Base-by-base conservation (phyloP, 495 filamentous ascomycete species). In the Aspergillus ostianus region DNA sequence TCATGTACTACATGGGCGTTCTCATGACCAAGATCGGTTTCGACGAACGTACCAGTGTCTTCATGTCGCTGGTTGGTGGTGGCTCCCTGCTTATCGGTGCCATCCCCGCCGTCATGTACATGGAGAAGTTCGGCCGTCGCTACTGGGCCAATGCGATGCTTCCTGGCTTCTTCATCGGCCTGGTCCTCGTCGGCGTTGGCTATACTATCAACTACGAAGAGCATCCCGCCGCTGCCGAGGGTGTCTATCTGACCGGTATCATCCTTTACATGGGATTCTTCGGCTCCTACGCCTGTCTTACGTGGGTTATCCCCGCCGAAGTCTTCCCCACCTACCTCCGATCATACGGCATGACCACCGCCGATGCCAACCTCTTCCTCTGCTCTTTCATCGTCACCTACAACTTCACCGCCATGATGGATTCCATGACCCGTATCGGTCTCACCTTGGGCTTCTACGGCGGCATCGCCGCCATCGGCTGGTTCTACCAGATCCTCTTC, bases 31-130 rank as follows among this genome's bases (percentile, higher is more conserved):
- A 79, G 59, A 82, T 85, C 41, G 83, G 83, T 44, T 86, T 86
- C 67, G 70, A 80, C 57, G 63, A 72, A 26, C 73, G 77, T 48
- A 66, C 77, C 47, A 72, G 79, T 32, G 80, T 82, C 26, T 85
- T 84, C 72, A 86, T 86, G 84, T 84, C 82, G 6, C 74, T 87
- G 1, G 84, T 87, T 17, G 84, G 84, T 4, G 84, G 85, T 47
- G 84, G 80, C n/a, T 68, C 82, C 0, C 69, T 86, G 2, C 68
- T 85, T 6, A 63, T 87, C 26, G 82, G 82, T 26, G 80, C 83
- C 13, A 80, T 85, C 55, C 84, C 84, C 0, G 83, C 83, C 6
- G 82, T 85, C 49, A 62, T 85, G 59, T 80, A 81, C 61, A 87
- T 87, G 82, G 83, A 87, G 58, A 71, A 70, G 2, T 85, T 82